phyloP scores from a whole-genome alignment of 495 filamentous ascomycete species.

The Pseudoneurospora amorphoporcata region DNA sequence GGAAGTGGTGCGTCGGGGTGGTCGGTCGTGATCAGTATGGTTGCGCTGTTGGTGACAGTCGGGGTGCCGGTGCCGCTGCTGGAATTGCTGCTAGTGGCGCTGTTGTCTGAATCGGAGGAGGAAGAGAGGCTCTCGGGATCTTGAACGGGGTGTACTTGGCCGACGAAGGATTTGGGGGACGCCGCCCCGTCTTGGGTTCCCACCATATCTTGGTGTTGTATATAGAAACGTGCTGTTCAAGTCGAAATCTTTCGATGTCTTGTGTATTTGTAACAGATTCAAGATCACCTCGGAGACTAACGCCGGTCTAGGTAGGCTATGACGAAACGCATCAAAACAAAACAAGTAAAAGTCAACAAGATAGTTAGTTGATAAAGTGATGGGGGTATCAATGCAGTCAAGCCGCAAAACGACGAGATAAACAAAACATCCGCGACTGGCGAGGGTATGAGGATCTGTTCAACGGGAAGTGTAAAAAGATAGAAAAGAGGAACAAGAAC shows the following conservation, averaged over 20 bases:
- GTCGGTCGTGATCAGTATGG: slow-evolving; percentile 9
- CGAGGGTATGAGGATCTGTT: background rate
- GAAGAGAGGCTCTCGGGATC: background rate
- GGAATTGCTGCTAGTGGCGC: background rate
- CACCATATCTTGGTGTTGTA: background rate
- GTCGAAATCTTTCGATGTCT: background rate
- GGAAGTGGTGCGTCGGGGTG: slow-evolving; percentile 26
- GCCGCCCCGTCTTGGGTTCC: background rate
- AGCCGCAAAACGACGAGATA: background rate
- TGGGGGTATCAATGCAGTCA: background rate
- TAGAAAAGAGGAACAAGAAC: background rate
- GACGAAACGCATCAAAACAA: background rate
- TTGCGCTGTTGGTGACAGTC: slow-evolving; percentile 2
- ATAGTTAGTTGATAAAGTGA: background rate
- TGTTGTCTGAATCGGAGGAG: background rate
- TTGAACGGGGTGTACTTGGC: background rate
- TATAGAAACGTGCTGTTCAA: background rate
- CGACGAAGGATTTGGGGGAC: background rate
- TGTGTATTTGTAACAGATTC: background rate
- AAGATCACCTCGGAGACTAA: background rate
- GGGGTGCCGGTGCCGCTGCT: background rate
- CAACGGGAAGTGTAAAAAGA: background rate
- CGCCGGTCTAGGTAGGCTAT: background rate
- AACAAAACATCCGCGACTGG: background rate
- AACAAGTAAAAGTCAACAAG: background rate